Evolutionary conservation across 306 rosid genomes (phyloP), one percentile per base, ranked within the genome.

Genomic region (Quercus cerris): DNA sequence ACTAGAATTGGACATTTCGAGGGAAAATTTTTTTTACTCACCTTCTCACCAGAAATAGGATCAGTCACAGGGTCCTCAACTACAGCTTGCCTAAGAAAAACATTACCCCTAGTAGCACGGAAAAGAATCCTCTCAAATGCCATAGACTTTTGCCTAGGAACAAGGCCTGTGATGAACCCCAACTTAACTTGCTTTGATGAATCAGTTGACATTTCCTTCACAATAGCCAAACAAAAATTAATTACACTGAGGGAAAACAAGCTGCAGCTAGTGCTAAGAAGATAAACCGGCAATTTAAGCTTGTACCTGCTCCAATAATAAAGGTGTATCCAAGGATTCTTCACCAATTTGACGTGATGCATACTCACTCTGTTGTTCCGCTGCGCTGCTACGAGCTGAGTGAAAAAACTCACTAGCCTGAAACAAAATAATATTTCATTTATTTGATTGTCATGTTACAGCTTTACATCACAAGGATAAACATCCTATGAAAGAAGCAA

Each of bases 361-460:
- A 68, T 70, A 62, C 83, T 93, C 96, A 81, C 96, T 91, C 81
- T 89, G 94, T 85, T 78, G 91, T 86, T 81, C 91, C 22, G 87
- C 0, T 27, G 94, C 96, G 27, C 77, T 84, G 83, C 86, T 86
- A 70, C 80, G 92, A 88, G 91, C 94, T 73, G 86, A 28, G 72
- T 76, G 88, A 83, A 93, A 93, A 93, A 89, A 89, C 19, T 88
- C 96, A 30, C 91, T 94, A 75, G 94, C 92, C 97, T 93, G 88
- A 71, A 88, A 89, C 69, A 74, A 70, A 81, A 82, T 18, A 70
- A 71, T 62, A 35, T 33, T 55, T 74, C 10, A 57, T 64, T 69
- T 35, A 81, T 78, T 73, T 56, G 41, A 69, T 46, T 38, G 64
- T 38, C 63, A 54, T 56, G 67, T 38, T 73, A 76, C 52, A 63